Percentiles rank a stretch among this genome's conserved stretches.
Evolutionary conservation across 805 yeast species (phyloP).

Genomic region (Candida lessepsii): DNA sequence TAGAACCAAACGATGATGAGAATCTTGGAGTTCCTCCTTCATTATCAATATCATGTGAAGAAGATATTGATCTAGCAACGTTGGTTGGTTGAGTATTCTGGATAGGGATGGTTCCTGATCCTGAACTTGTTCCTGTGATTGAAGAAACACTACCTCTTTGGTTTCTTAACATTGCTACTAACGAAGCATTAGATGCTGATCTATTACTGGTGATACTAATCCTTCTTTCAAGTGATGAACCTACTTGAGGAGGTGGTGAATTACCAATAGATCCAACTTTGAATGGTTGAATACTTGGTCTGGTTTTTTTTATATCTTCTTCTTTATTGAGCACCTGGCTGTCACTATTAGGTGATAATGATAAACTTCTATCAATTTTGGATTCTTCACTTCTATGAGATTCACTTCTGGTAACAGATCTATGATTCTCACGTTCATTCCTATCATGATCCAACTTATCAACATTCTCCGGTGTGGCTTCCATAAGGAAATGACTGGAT

Average conservation of each 20-base stretch:
- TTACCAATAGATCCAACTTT: slow-evolving; percentile 58
- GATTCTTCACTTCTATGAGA: no score
- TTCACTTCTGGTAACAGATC: no score
- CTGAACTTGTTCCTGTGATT: slow-evolving; percentile 20
- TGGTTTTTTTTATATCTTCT: slow-evolving; percentile 12
- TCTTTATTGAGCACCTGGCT: slow-evolving; percentile 9
- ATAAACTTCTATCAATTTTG: slow-evolving; percentile 11
- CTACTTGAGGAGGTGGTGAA: slow-evolving; percentile 33
- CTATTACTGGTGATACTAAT: slow-evolving; percentile 45
- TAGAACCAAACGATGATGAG: slow-evolving; percentile 71
- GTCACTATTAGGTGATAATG: slow-evolving; percentile 29
- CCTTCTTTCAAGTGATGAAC: slow-evolving; percentile 36
- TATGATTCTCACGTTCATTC: no score
- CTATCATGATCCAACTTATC: no score
- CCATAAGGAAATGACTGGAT: slow-evolving; percentile 49
- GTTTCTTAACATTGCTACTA: slow-evolving; percentile 52
- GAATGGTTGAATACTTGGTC: slow-evolving; percentile 55
- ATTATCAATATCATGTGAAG: slow-evolving; percentile 36
- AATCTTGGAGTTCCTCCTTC: slow-evolving; percentile 53
- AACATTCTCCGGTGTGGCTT: not conserved
- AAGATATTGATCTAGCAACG: slow-evolving; percentile 38
- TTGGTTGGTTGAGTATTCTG: slow-evolving; percentile 15
- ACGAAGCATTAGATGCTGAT: slow-evolving; percentile 51
- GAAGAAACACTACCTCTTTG: slow-evolving; percentile 48
- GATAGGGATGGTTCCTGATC: slow-evolving; percentile 13